Conservation (phyloP, 2,329 filamentous ascomycete genomes). For the Talaromyces islandicus region DNA sequence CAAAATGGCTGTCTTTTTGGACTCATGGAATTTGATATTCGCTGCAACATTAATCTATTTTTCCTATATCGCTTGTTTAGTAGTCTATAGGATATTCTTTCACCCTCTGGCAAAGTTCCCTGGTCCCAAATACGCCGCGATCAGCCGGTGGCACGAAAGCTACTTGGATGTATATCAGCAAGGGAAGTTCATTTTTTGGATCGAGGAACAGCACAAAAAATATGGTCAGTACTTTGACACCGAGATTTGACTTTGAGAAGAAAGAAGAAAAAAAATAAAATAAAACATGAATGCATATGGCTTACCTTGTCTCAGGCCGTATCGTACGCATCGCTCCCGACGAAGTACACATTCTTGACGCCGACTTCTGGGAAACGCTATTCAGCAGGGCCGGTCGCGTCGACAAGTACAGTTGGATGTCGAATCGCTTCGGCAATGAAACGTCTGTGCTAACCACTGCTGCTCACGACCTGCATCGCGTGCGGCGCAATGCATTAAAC, state of each 20-base stretch:
- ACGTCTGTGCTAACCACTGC: slow-evolving; percentile 1
- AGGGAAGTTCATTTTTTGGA: slow-evolving; percentile 21
- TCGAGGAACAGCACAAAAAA: slow-evolving; percentile 17
- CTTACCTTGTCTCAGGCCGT: background rate
- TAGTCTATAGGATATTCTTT: slow-evolving; percentile 11
- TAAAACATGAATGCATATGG: no score
- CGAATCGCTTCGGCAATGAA: slow-evolving; percentile 1
- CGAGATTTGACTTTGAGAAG: background rate
- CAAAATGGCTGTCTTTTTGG: slow-evolving; percentile 1
- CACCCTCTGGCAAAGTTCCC: slow-evolving; percentile 16
- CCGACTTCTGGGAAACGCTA: slow-evolving; percentile 1
- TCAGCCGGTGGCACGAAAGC: slow-evolving; percentile 16
- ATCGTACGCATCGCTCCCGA: background rate
- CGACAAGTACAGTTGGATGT: slow-evolving; percentile 6
- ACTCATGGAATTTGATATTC: background rate
- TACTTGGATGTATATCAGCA: slow-evolving; percentile 17
- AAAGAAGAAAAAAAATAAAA: no score
- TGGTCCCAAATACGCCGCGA: slow-evolving; percentile 15
- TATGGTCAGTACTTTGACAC: slow-evolving; percentile 20
- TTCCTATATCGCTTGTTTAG: background rate
- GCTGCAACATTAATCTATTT: background rate
- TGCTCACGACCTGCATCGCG: background rate
- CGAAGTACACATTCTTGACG: slow-evolving; percentile 4
- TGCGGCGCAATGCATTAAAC: slow-evolving; percentile 3
- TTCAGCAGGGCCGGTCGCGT: background rate